A percentile compares a stretch with the other conserved stretches of the same genome.
phyloP scores from a whole-genome alignment of 1,284 basidiomycete genomes.

The Microbotryum scabiosae region DNA sequence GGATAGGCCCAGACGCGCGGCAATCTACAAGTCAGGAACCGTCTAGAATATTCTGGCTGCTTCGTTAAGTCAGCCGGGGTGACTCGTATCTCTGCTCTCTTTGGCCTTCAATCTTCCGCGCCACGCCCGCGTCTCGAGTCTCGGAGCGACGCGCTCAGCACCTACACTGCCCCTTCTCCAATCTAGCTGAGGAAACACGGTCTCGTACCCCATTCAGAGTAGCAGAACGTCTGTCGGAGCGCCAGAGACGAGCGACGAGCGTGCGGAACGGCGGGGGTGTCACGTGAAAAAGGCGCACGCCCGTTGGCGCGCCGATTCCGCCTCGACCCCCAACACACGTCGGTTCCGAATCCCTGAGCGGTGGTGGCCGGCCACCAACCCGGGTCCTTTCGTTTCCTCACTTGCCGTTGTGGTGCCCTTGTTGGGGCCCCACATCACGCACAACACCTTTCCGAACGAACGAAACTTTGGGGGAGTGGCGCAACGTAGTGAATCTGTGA shows the following conservation, averaged over 20 bases:
- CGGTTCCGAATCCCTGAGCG: background rate
- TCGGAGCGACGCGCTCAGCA: background rate
- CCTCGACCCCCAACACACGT: background rate
- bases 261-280: background rate
- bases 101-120: background rate
- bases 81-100: background rate
- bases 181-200: too few species aligned
- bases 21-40: too few species aligned
- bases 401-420: background rate
- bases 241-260: background rate
- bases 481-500: background rate
- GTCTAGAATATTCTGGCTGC: too few species aligned
- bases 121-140: background rate
- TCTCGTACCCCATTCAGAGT: background rate
- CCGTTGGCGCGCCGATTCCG: too few species aligned
- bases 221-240: background rate
- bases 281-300: background rate
- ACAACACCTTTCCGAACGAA: background rate
- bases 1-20: too few species aligned
- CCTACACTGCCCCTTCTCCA: background rate
- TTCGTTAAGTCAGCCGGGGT: too few species aligned
- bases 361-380: constrained; percentile 1
- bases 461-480: background rate
- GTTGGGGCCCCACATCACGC: background rate
- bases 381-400: background rate